phyloP scores from a whole-genome alignment of 2,329 filamentous ascomycete genomes.

The Cladosporium phlei region DNA sequence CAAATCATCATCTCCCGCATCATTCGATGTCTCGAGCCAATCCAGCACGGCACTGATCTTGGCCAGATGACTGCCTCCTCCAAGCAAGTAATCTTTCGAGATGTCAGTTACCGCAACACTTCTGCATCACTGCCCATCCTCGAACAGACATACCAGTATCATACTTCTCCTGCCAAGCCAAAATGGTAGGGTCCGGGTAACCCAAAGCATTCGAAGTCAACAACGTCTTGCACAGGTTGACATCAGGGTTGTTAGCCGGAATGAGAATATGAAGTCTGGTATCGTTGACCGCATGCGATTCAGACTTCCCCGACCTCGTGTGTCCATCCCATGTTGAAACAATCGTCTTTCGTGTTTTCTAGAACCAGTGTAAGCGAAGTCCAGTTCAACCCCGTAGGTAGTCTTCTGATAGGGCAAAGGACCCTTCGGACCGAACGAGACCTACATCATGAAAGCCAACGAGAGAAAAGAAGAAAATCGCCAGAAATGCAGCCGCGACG shows the following conservation, averaged over 20 bases:
- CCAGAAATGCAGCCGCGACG: constrained; percentile 5
- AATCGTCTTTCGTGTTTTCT: not conserved
- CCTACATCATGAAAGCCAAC: constrained; percentile 7
- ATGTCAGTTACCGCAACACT: not conserved
- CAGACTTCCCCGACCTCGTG: not conserved
- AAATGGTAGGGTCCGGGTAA: constrained; percentile 19
- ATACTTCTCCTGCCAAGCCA: constrained; percentile 14
- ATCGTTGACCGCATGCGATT: not conserved
- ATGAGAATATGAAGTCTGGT: constrained; percentile 25
- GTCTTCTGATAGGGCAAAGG: no score
- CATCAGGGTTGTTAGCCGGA: constrained; percentile 22
- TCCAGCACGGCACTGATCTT: constrained; percentile 26
- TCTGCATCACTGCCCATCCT: no score
- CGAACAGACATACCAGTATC: not conserved
- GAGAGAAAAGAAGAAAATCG: not conserved
- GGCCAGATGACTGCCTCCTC: constrained; percentile 20
- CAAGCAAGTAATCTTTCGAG: constrained; percentile 6
- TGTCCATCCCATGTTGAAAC: constrained; percentile 8
- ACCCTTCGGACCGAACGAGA: no score
- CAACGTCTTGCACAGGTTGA: constrained; percentile 23
- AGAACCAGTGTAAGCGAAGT: not conserved
- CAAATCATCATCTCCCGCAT: constrained; percentile 20
- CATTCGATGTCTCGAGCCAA: constrained; percentile 17
- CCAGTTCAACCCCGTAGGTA: not conserved
- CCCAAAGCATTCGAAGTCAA: constrained; percentile 19